Evolutionary conservation across 192 early-diverging fungal genomes (phyloP), one percentile per base, ranked within the genome.

Genomic region (Phlyctochytrium bullatum): DNA sequence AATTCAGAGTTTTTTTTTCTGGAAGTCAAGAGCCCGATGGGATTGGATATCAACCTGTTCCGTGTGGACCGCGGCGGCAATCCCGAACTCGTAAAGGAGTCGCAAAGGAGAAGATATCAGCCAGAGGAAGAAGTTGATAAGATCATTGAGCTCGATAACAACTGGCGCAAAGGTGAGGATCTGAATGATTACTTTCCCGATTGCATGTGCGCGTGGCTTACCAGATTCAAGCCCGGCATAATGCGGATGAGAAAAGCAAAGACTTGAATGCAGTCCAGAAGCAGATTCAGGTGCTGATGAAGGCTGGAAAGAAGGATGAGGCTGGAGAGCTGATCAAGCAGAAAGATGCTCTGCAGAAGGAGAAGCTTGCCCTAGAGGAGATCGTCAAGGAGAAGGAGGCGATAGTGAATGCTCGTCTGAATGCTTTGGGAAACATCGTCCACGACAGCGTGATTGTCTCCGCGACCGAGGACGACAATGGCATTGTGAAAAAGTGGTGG

Each of bases 61-160:
- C 86, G 93, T 65, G 80, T 85, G 63, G 91, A 91, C 47, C 92
- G 93, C 76, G 97, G 96, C 67, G 94, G 94, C 65, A 92, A 98
- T 68, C 94, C 94, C 28, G 93, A 96, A 47, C 73, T 90, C 52
- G 89, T 99, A 52, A 86, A 88, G 66, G 91, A 97, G 77, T 99
- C 97, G 34, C 95, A 99, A 80, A 85, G 92, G 24, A 86, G 87
- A 71, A 88, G 97, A 47, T 73, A 73, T 27, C 69, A 66, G 34
- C 74, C 84, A 34, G 90, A 91, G 31, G 89, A 94, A 73, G 61
- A 90, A 23, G 92, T 99, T 29, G 97, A 99, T 74, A 86, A 96
- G 67, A 87, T 98, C 66, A 93, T 97, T 72, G 85, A 79, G 33
- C 75, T 93, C 53, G 96, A 98, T 76, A 83, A 92, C 62, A 86